Evolutionary conservation across 306 rosid species (phyloP), one percentile per base, ranked within the genome.

Genomic region (Rosa rugosa): DNA sequence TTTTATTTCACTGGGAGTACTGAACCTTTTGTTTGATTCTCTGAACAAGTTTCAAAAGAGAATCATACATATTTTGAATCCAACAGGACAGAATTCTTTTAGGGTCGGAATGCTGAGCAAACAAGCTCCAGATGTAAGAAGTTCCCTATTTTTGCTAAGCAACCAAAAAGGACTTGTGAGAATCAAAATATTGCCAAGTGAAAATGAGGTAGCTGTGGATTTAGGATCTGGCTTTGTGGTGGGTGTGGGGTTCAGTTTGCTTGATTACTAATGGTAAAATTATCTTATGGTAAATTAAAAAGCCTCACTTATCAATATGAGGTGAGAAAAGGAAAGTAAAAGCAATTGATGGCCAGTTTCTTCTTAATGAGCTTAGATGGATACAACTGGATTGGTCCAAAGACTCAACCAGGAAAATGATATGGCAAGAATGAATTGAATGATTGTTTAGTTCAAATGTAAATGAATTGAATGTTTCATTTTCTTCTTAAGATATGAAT

Each of bases 381-480:
- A 81, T 75, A 89, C 96, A 89, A 83, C 88, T 91, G 89, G 84
- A 86, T 23, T 84, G 94, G 89, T 88, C 94, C 88, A 77, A 49
- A 72, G 38, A 83, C 80, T 69, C 84, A 67, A 72, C 42, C 57
- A 60, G 75, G 90, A 88, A 85, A 82, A 85, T 77, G 91, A 87
- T n/a, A n/a, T n/a, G 77, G 63, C 80, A 81, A 45, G 80, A 88
- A 83, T 83, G 44, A 75, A 20, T 44, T 14, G 78, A 86, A 83
- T 77, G 82, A 80, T 77, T 87, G 85, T 80, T 82, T 73, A 27
- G 53, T 34, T 36, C 68, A 60, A 77, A 86, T 64, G 56, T 78
- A 63, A 53, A 31, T n/a, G n/a, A n/a, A n/a, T n/a, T n/a, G n/a
- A n/a, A n/a, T n/a, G 27, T 25, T 25, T 25, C 27, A 25, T 25